Percentiles rank a stretch among this genome's conserved stretches.
Conservation (phyloP, 202 grass and related monocot species). For the Musa balbisiana region DNA sequence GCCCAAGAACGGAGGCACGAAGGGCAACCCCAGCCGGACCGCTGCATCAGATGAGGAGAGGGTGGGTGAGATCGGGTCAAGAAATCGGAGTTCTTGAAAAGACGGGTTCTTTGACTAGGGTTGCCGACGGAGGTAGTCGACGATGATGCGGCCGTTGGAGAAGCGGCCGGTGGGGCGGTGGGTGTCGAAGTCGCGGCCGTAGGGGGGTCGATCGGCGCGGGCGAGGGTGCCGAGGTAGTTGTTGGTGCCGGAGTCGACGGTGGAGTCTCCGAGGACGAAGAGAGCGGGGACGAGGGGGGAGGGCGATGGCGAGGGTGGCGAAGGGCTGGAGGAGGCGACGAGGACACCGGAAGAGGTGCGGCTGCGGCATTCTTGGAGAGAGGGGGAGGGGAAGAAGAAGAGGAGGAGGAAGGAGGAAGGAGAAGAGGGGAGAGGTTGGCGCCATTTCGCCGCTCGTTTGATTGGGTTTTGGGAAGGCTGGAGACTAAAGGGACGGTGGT, state of each 20-base stretch:
- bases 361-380: background rate
- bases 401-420: background rate
- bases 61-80: background rate
- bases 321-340: background rate
- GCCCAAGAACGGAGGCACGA: constrained; percentile 53
- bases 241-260: constrained; percentile 76
- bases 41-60: constrained; percentile 17
- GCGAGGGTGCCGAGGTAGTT: constrained; percentile 70
- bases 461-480: too few species aligned
- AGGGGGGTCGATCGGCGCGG: constrained; percentile 53
- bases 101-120: background rate
- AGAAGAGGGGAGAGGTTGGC: constrained; percentile 1
- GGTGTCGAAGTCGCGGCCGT: constrained; percentile 75
- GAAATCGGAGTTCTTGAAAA: background rate
- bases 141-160: constrained; percentile 75
- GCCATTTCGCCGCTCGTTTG: constrained; percentile 19
- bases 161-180: constrained; percentile 66
- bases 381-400: background rate
- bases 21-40: constrained; percentile 48
- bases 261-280: constrained; percentile 78
- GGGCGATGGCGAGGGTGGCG: background rate
- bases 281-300: constrained; percentile 42
- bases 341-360: background rate
- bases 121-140: constrained; percentile 57
- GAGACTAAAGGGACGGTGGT: too few species aligned